Evolutionary conservation across 495 filamentous ascomycete genomes (phyloP).

Genomic region (Hypoxylon trugodes): DNA sequence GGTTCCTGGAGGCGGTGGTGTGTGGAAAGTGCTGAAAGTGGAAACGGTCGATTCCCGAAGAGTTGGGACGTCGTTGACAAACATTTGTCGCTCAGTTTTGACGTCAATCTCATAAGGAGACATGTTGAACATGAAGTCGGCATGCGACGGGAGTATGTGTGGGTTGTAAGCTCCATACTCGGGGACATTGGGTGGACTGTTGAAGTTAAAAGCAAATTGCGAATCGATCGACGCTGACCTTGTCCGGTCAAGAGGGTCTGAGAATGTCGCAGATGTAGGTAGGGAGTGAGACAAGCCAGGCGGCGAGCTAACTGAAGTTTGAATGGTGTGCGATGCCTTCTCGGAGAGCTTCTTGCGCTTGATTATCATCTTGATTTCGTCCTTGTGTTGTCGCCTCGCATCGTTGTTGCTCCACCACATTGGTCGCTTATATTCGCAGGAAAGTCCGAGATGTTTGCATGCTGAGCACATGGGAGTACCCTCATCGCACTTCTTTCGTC

Average conservation of each 20-base stretch:
- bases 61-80: slow-evolving; percentile 87
- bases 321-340: slow-evolving; percentile 70
- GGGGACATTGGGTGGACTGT: slow-evolving; percentile 64
- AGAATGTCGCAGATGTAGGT: slow-evolving; percentile 80
- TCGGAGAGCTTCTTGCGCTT: slow-evolving; percentile 94
- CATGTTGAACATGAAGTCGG: slow-evolving; percentile 63
- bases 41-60: slow-evolving; percentile 83
- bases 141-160: slow-evolving; percentile 50
- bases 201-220: slow-evolving; percentile 78
- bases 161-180: slow-evolving; percentile 71
- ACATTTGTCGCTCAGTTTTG: slow-evolving; percentile 94
- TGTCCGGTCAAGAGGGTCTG: slow-evolving; percentile 73
- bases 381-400: slow-evolving; percentile 85
- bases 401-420: slow-evolving; percentile 97
- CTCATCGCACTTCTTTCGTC: slow-evolving; percentile 98
- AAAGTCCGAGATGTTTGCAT: slow-evolving; percentile 85
- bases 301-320: slow-evolving; percentile 68
- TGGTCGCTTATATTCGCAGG: slow-evolving; percentile 95
- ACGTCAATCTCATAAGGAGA: slow-evolving; percentile 93
- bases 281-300: slow-evolving; percentile 83
- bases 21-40: slow-evolving; percentile 85
- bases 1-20: slow-evolving; percentile 72
- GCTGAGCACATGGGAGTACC: slow-evolving; percentile 84
- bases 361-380: slow-evolving; percentile 95
- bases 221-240: slow-evolving; percentile 82